These are phyloP conservation scores for Zalaria obscura DNA, from an alignment of 2,329 filamentous ascomycete species.

Conservation along the genomic window DNA sequence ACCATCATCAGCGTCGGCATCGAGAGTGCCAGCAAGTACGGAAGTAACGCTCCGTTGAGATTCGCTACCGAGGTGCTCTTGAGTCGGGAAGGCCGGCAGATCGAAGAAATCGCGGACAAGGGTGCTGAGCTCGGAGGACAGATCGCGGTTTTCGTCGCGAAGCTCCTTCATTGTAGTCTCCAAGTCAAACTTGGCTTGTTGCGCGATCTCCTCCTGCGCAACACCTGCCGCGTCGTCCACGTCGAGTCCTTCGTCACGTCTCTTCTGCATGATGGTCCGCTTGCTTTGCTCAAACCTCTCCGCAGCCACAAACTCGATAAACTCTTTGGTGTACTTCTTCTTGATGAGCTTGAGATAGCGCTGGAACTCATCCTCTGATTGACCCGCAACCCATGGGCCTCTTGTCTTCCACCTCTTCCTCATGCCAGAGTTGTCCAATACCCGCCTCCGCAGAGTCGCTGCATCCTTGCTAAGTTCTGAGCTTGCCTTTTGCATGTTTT, in stretches of 20 bases:
- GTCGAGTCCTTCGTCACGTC: conserved; percentile 5
- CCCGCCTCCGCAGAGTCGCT: not conserved
- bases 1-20: conserved; percentile 17
- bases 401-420: conserved; percentile 39
- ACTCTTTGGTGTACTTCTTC: conserved; percentile 17
- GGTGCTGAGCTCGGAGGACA: conserved; percentile 36
- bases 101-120: conserved; percentile 43
- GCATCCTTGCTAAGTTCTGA: not conserved
- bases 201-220: conserved; percentile 2
- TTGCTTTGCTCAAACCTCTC: conserved; percentile 8
- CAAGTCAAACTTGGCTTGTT: conserved; percentile 1
- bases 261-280: not conserved
- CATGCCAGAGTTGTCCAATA: not conserved
- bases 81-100: conserved; percentile 30
- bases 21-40: not conserved
- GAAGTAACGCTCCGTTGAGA: not conserved
- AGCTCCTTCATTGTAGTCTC: conserved; percentile 19
- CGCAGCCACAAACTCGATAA: conserved; percentile 13
- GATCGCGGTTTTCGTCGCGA: conserved; percentile 28
- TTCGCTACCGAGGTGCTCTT: not conserved
- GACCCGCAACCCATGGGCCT: conserved; percentile 44
- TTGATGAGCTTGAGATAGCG: conserved; percentile 34
- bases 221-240: conserved; percentile 2
- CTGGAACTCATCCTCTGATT: conserved; percentile 41
- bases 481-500: not conserved